Base-by-base conservation (phyloP, 2,329 filamentous ascomycete species). In the Cercospora sojina region DNA sequence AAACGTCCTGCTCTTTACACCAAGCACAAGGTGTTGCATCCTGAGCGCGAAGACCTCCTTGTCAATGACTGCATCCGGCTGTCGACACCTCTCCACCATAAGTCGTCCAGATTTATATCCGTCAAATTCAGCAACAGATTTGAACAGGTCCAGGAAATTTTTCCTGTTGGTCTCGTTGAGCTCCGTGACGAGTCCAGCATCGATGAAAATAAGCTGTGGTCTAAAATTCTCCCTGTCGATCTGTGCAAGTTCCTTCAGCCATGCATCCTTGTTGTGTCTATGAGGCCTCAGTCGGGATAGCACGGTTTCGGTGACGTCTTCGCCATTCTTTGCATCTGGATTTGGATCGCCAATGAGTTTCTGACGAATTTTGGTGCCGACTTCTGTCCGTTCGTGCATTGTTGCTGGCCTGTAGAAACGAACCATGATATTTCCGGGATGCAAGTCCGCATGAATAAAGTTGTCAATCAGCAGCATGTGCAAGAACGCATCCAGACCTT, bases 351-450 rank as follows among this genome's bases (percentile, higher is more conserved):
- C 64, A 7, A 57, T 69, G 29, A 74, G 64, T 13, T 62, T 55
- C 0, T 65, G 55, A 49, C 71, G 58, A 10, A 66, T 57, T 10
- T 65, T 62, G 32, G 60, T 63, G 6, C 55, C 43, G 3, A 71
- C 57, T 9, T 65, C 64, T 8, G 72, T 65, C 31, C 71, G 64
- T 0, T 96, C 81, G 58, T 90, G 87, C 0, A 94, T 86, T 68
- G 89, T 85, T 13, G 88, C 87, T 0, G 93, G 88, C 74, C 94
- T 89, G 80, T 98, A 97, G 82, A 99, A 99, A 69, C 96, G 92
- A 56, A 99, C 94, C 93, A 99, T 98, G 80, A 99, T 98, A 78
- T 99, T 99, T 27, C 95, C 95, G 0, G 95, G 95, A 77, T 99
- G 95, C 31, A 99, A 82, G 77, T 99, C 95, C 5, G 95, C 94